A percentile compares a stretch with the other conserved stretches of the same genome.
Conservation (phyloP, 2,329 filamentous ascomycete genomes). For the Simplicillium sp. region DNA sequence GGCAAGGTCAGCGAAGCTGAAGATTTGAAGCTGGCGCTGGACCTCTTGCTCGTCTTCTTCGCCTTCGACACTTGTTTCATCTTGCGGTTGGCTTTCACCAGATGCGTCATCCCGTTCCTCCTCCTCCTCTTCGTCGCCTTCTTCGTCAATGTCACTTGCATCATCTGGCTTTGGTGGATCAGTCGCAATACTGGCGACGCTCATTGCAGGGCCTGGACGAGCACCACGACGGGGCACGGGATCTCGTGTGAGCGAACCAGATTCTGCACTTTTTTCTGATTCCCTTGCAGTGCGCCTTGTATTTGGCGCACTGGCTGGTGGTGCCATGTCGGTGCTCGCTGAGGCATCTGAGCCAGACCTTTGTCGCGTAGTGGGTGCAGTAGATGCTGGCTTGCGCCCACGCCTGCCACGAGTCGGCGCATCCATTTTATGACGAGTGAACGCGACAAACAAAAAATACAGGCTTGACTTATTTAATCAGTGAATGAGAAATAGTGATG, state of each 20-base stretch:
- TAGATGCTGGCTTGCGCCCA: slow-evolving; percentile 4
- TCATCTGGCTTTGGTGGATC: slow-evolving; percentile 12
- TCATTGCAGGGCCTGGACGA: slow-evolving; percentile 3
- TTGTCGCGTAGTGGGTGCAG: slow-evolving; percentile 3
- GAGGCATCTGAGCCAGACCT: neutral
- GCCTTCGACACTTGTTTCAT: slow-evolving; percentile 1
- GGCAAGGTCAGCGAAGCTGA: slow-evolving; percentile 16
- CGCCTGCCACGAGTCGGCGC: slow-evolving; percentile 10
- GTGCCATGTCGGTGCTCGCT: neutral
- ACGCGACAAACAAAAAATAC: too few species aligned
- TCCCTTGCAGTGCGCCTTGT: neutral
- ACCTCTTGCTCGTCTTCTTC: slow-evolving; percentile 5
- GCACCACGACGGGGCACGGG: neutral
- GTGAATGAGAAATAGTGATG: too few species aligned
- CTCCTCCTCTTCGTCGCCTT: slow-evolving; percentile 6
- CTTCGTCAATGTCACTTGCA: slow-evolving; percentile 5
- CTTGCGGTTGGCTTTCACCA: too few species aligned
- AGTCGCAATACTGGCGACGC: slow-evolving; percentile 9
- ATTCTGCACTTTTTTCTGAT: too few species aligned
- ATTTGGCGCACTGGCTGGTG: neutral
- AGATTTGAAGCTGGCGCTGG: slow-evolving; percentile 10
- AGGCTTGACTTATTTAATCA: too few species aligned
- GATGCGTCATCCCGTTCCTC: neutral
- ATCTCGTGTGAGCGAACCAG: too few species aligned
- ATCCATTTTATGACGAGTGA: slow-evolving; percentile 9